Evolutionary conservation across 225 moss, liverwort and hornwort species (phyloP).

Genomic region (Climacium dendroides): DNA sequence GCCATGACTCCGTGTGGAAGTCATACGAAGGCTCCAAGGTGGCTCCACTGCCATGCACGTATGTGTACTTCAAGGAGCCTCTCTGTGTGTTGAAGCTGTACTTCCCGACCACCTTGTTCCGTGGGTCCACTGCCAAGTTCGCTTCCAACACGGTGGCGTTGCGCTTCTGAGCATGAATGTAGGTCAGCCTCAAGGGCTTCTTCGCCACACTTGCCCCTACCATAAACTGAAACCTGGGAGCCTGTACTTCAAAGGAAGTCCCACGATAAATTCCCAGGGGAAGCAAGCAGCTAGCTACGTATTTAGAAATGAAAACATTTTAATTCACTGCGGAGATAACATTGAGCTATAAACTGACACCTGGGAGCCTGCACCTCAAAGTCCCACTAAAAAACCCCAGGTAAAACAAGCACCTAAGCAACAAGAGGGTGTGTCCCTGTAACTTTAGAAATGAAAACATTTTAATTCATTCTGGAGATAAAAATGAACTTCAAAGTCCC

Average conservation of each 20-base stretch:
- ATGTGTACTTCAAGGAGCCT: constrained; percentile 75
- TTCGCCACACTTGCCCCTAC: constrained; percentile 46
- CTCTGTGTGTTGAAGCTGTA: constrained; percentile 69
- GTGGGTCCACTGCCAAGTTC: constrained; percentile 52
- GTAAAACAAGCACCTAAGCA: neutral
- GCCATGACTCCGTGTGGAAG: constrained; percentile 74
- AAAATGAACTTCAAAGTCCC: neutral
- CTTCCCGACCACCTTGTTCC: constrained; percentile 69
- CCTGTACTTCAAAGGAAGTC: constrained; percentile 35
- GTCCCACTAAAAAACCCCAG: neutral
- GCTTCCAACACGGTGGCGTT: constrained; percentile 82
- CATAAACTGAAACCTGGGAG: constrained; percentile 98
- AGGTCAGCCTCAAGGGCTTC: constrained; percentile 70
- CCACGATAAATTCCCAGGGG: neutral
- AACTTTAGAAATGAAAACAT: neutral
- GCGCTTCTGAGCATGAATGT: constrained; percentile 89
- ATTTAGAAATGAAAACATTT: neutral
- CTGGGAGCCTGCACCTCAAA: constrained; percentile 64
- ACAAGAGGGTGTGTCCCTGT: neutral
- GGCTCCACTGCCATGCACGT: constrained; percentile 50
- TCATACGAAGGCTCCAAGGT: constrained; percentile 87
- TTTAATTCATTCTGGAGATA: neutral
- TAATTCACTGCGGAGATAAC: neutral
- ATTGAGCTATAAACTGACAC: constrained; percentile 60
- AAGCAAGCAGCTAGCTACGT: neutral